Evolutionary conservation across 225 moss, liverwort and hornwort genomes (phyloP), one percentile per base, ranked within the genome.

Genomic region (Bryum argenteum): DNA sequence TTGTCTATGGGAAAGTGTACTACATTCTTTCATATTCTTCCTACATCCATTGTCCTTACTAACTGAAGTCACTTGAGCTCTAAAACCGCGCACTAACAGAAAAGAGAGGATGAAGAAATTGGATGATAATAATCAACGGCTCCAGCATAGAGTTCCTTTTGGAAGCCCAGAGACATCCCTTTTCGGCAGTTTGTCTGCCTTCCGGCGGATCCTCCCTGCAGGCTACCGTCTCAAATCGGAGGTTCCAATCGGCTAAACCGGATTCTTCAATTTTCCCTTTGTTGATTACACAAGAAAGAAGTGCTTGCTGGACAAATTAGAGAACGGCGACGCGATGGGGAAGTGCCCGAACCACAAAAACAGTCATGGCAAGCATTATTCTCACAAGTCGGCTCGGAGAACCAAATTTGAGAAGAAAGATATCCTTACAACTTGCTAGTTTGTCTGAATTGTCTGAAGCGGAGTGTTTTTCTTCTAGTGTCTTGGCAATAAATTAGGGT

Each of bases 321-420:
- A 18, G 40, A 10, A 48, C 14, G 7, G 17, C 3, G 39, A 10
- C 68, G 66, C 65, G 5, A 94, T 94, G 96, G 93, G 93, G 79
- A 90, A 89, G 72, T 97, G 96, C 70, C 90, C 96, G 73, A 90
- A 81, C 54, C 85, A 97, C 79, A 94, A 97, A 69, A 89, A 97
- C 22, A 92, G 91, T 82, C 89, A 93, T 75, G 91, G 93, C 33
- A 97, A 97, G 81, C 91, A 93, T 69, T 97, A 89, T 76, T 97
- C 96, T 63, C 93, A 97, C 77, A 97, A 94, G 81, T 88, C 90
- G 44, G 93, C 91, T 9, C 89, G 89, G 48, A 85, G 96, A 20
- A 83, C 93, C 8, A 97, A 94, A 81, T 94, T 97, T 16, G 76
- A 89, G 81, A 89, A 84, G 59, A 97, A 97, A 84, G 96, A 94